Evolutionary conservation across 2,329 filamentous ascomycete species (phyloP).

Genomic region (Calonectria pseudoreteaudii): DNA sequence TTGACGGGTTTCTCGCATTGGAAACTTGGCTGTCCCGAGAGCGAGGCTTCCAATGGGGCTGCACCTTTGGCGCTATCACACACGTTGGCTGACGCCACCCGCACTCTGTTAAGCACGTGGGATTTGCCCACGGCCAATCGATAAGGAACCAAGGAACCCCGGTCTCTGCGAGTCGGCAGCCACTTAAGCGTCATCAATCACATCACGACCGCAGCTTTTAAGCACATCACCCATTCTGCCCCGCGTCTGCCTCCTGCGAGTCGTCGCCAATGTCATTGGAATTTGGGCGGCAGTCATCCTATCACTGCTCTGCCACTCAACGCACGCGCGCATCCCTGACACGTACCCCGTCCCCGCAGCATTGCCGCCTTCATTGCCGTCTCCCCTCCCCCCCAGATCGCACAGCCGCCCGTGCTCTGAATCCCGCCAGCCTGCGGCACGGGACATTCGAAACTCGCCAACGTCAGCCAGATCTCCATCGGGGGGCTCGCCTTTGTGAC

Average conservation of each 20-base stretch:
- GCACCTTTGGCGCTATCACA: background rate
- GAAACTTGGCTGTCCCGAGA: background rate
- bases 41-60: background rate
- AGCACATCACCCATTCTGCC: background rate
- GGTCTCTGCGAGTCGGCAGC: background rate
- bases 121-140: conserved; percentile 7
- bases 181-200: background rate
- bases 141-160: conserved; percentile 1
- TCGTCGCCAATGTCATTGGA: background rate
- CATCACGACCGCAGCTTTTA: background rate
- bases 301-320: background rate
- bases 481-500: background rate
- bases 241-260: background rate
- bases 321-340: background rate
- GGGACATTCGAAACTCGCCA: background rate
- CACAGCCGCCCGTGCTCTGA: background rate
- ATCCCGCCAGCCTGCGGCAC: background rate
- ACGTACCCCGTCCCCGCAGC: background rate
- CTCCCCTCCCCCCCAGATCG: background rate
- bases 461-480: background rate
- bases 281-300: background rate
- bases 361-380: background rate
- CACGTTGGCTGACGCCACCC: background rate
- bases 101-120: conserved; percentile 19
- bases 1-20: background rate